Evolutionary conservation across 2,329 filamentous ascomycete species (phyloP), one percentile per base, ranked within the genome.

Genomic region (Septoria petroselini): DNA sequence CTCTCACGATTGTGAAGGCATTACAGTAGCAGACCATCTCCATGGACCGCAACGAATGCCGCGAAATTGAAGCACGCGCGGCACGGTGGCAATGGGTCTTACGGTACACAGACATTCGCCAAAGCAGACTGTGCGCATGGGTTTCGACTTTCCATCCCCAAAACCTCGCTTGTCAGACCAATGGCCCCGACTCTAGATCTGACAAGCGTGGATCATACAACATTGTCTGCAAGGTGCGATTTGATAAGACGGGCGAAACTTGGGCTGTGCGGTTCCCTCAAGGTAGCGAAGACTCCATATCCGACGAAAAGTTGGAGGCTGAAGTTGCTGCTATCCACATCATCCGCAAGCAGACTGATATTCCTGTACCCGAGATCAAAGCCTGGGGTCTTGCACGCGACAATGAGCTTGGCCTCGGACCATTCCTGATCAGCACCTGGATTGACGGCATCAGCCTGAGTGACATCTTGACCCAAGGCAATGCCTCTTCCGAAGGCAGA

Each of bases 191-290:
- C 40, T 25, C 17, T 7, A 34, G 14, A 31, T 12, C 6, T 33
- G 48, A 50, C 31, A 14, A 12, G 27, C 2, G 70, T 14, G 46
- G 51, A 8, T 41, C 46, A 5, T 55, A 34, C 35, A 63, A 60
- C 55, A 77, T 9, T 57, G 63, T 0, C 56, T 60, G 40, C 34
- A 39, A 21, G 2, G 31, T 54, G n/a, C 29, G 12, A 15, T 54
- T 52, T n/a, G n/a, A n/a, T 35, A 12, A 19, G 9, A 48, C 49
- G 17, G 43, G 25, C 3, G 38, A 41, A 9, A 50, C 44, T 27
- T 58, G 55, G 48, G 31, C 43, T 6, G 48, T 55, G 11, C 48
- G 53, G n/a, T 48, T 53, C 18, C 45, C 52, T n/a, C 19, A 38
- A 35, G 34, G 33, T 19, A 46, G 55, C 39, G 19, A 25, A n/a